phyloP scores from a whole-genome alignment of 1,284 basidiomycete species.

The Marasmius oreades region DNA sequence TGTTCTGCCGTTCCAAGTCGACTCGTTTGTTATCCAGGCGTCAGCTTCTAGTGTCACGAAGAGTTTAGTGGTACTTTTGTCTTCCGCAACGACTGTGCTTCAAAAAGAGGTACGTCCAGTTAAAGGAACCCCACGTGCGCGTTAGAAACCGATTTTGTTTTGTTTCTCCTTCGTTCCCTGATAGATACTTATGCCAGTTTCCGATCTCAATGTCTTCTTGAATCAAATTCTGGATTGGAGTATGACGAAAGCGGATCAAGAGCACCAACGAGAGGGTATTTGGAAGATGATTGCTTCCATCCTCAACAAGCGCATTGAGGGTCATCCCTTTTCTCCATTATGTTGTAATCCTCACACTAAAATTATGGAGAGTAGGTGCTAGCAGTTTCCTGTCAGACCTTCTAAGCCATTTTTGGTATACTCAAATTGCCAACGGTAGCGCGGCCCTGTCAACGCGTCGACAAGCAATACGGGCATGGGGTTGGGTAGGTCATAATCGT shows the following conservation, averaged over 20 bases:
- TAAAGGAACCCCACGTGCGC: neutral
- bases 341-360: neutral
- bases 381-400: slow-evolving; percentile 40
- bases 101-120: slow-evolving; percentile 61
- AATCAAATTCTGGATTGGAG: slow-evolving; percentile 57
- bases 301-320: slow-evolving; percentile 72
- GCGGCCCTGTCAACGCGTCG: slow-evolving; percentile 38
- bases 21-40: slow-evolving; percentile 30
- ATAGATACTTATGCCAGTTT: slow-evolving; percentile 47
- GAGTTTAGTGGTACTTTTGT: slow-evolving; percentile 64
- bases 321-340: slow-evolving; percentile 32
- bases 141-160: neutral
- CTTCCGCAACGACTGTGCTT: slow-evolving; percentile 60
- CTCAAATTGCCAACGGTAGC: slow-evolving; percentile 35
- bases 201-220: slow-evolving; percentile 50
- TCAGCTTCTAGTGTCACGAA: slow-evolving; percentile 47
- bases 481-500: slow-evolving; percentile 51
- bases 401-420: slow-evolving; percentile 43
- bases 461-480: slow-evolving; percentile 60
- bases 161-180: no score
- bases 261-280: slow-evolving; percentile 55
- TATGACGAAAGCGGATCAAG: slow-evolving; percentile 43
- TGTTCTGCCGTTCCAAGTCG: neutral
- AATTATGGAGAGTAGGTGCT: slow-evolving; percentile 36
- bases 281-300: slow-evolving; percentile 64